phyloP scores from a whole-genome alignment of 345 rosid genomes.

The Salix exigua region DNA sequence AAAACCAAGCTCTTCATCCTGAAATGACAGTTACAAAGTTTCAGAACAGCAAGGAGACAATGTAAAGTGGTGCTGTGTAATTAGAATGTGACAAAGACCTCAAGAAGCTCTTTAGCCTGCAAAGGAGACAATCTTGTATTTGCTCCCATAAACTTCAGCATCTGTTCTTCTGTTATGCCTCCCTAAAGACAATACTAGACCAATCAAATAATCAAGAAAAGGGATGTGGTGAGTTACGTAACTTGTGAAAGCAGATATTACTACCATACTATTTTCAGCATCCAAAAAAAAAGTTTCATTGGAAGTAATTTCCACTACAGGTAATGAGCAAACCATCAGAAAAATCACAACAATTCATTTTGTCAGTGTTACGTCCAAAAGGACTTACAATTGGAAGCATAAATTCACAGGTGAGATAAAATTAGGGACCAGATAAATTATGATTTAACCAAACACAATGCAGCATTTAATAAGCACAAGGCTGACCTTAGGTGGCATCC shows the following conservation, averaged over 20 bases:
- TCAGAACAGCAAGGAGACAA: neutral
- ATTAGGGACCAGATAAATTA: neutral
- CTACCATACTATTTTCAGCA: conserved; percentile 9
- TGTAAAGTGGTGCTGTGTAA: neutral
- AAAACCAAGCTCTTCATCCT: conserved; percentile 88
- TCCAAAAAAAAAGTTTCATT: conserved; percentile 4
- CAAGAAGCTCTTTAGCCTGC: conserved; percentile 83
- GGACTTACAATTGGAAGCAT: conserved; percentile 1
- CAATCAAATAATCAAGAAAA: conserved; percentile 9
- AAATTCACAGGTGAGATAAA: conserved; percentile 8
- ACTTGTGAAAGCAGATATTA: conserved; percentile 5
- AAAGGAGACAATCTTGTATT: conserved; percentile 61
- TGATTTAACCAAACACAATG: neutral
- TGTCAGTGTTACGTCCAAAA: too few relatives aligned
- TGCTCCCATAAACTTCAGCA: conserved; percentile 95
- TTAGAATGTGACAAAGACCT: conserved; percentile 47
- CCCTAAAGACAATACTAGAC: conserved; percentile 43
- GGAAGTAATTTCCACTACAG: conserved; percentile 6
- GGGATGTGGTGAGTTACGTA: neutral
- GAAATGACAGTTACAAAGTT: conserved; percentile 22
- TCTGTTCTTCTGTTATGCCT: conserved; percentile 94
- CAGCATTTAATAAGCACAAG: conserved; percentile 1
- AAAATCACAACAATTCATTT: neutral
- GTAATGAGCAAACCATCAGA: conserved; percentile 1
- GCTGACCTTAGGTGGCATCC: conserved; percentile 97